Evolutionary conservation across 345 rosid genomes (phyloP).

Genomic region (rapeseed (Brassica napus)): Da-Ae NC_063435.1:1853501-1854000

Average conservation of each 20-base stretch:
- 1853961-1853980: slow-evolving; percentile 12
- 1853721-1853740: slow-evolving; percentile 94
- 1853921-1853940: slow-evolving; percentile 24
- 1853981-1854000: slow-evolving; percentile 26
- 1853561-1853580: not conserved
- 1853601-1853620: not conserved
- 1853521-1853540: slow-evolving; percentile 69
- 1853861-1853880: slow-evolving; percentile 4
- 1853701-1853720: slow-evolving; percentile 85
- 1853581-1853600: slow-evolving; percentile 13
- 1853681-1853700: slow-evolving; percentile 87
- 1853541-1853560: slow-evolving; percentile 35
- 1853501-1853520: slow-evolving; percentile 91
- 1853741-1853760: slow-evolving; percentile 95
- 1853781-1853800: slow-evolving; percentile 90
- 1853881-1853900: slow-evolving; percentile 37
- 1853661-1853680: slow-evolving; percentile 90
- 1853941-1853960: not conserved
- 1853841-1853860: slow-evolving; percentile 71
- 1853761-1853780: slow-evolving; percentile 94
- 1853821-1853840: slow-evolving; percentile 94
- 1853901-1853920: slow-evolving; percentile 21
- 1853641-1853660: slow-evolving; percentile 60
- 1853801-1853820: slow-evolving; percentile 91
- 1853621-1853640: slow-evolving; percentile 19